Base-by-base conservation (phyloP, 2,329 filamentous ascomycete species). In the Fusarium nematophilum region DNA sequence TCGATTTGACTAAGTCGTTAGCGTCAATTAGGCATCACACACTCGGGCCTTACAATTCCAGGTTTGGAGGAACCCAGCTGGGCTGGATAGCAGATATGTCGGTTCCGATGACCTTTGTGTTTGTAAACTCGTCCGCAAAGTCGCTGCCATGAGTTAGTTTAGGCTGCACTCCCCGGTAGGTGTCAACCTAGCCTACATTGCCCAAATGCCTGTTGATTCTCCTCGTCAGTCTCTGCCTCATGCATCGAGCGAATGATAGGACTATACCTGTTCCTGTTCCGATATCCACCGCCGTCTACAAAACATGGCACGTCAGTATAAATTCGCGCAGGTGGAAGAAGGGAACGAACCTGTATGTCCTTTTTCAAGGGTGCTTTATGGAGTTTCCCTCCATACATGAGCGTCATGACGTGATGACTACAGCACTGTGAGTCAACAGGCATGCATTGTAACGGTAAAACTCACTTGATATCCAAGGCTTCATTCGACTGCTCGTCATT, bases 401-500 rank as follows among this genome's bases (percentile, higher is more conserved):
- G 31, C 0, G 40, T 45, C 11, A 52, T 30, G 7, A 52, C 40
- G 9, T 52, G 40, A 7, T 26, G 5, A 4, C n/a, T 26, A 10
- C 0, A 38, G 10, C 3, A 23, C 1, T 1, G 8, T n/a, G 3
- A 29, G 39, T 30, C 2, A 44, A 27, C 4, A 33, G 8, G 3
- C 8, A 2, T 3, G 2, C 8, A 7, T 8, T 1, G 3, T 4
- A 1, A 14, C 5, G 1, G 10, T n/a, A 7, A 1, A 9, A 44
- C 39, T 43, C 10, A 51, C 31, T 51, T 37, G 4, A 51, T 51
- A 17, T 51, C 48, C 15, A 44, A 23, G 2, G 48, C 39, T 13
- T 37, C 31, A 13, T 57, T 57, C 4, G 44, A 42, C 17, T 55
- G 44, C 2, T 40, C 39, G 6, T 55, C 54, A 14, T 57, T 57